Evolutionary conservation across 2,329 filamentous ascomycete genomes (phyloP), one percentile per base, ranked within the genome.

Genomic region (Alternaria brassicae): DNA sequence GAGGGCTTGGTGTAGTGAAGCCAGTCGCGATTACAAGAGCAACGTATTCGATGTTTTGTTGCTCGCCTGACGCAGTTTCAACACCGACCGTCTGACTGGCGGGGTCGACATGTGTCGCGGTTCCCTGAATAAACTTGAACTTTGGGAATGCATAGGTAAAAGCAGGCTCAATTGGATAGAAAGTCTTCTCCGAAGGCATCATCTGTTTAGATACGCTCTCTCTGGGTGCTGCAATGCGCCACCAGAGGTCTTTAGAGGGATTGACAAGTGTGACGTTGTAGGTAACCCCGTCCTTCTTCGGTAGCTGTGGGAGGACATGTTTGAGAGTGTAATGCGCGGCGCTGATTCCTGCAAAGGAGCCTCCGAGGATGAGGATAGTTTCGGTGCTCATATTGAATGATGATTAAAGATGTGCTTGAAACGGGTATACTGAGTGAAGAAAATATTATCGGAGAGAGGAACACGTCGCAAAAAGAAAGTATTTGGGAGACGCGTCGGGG

Each of bases 1-100:
- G 71, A 0, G 82, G 78, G 8, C 81, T 80, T 0, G 79, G 74
- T 1, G 84, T 83, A 13, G 74, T 79, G 23, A 83, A 80, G 3
- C 85, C 85, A 1, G 85, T 85, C 3, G 85, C 84, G 62, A 87
- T 83, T 39, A 88, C 78, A 8, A 88, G 80, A 12, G 83, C 81
- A 53, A 84, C 79, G 69, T 84, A 88, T 5, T 77, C 68, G 25
- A 87, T 68, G 8, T 63, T 66, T 42, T 67, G 66, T 40, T 72
- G 69, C 56, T 71, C 74, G 58, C 66, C 73, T 21, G 72, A 70
- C 19, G 70, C 75, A 17, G 75, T 78, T 19, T 66, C 67, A 3
- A 76, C 67, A 30, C 70, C 68, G 4, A 88, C 81, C 0, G 75
- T 82, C 49, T 83, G 81, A 3, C 67, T 73, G 7, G 76, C 71